Evolutionary conservation across 129 eudicot genomes (phyloP), one percentile per base, ranked within the genome.

Genomic region (Smallanthus sonchifolius): DNA sequence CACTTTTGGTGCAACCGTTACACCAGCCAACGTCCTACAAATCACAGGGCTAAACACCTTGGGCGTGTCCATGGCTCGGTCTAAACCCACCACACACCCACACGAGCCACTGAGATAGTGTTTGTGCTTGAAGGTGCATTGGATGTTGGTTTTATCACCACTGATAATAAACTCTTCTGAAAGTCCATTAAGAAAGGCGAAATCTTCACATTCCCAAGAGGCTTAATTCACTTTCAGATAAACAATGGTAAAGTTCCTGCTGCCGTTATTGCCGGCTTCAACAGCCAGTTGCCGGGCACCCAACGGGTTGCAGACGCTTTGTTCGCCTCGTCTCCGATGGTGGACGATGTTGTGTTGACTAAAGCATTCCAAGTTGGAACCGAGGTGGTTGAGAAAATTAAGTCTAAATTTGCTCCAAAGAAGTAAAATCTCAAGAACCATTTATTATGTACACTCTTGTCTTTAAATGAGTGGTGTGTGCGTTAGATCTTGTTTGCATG

Each of bases 21-120:
- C 87, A 4, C 54, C 74, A n/a, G 97, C 95, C 70, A 82, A 84
- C 7, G 94, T 88, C 62, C 64, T 69, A 52, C 75, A 70, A 72
- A 76, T 91, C 73, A 79, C 86, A 0, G 95, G 97, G 55, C 91
- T 91, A 34, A 87, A 91, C 89, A 87, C 97, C 36, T 78, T 87
- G 0, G 97, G 97, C 6, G 88, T 88, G 42, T 86, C 94, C 75
- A 65, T 91, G 59, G 70, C 87, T 47, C 90, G 96, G 93, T 34
- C 55, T 65, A 0, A 73, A 72, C 40, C 76, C 76, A 15, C 76
- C 76, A 14, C 76, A 72, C 55, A 72, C 55, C 28, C 96, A 87
- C 96, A 37, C 79, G 93, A 20, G 96, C 96, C 83, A 85, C 96
- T 5, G 96, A 90, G 75, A 75, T 90, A 0, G 86, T 84, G 7